These are phyloP conservation scores for Penicillium sp. DNA, from an alignment of 2,329 filamentous ascomycete genomes.

Conservation along the genomic window DNA sequence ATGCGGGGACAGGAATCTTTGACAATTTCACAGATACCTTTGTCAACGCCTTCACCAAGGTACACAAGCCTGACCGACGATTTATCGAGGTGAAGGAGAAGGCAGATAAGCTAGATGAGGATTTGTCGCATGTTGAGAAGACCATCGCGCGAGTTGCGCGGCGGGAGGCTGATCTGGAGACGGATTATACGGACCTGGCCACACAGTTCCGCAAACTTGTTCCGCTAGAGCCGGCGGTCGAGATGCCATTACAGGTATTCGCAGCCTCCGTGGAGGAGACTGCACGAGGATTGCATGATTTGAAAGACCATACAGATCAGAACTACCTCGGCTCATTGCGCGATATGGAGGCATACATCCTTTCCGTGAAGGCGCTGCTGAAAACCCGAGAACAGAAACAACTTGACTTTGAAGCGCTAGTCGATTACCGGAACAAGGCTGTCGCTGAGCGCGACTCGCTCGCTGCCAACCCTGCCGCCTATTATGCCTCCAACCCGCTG, in stretches of 20 bases:
- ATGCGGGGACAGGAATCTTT: conserved; percentile 69
- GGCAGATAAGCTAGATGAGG: conserved; percentile 91
- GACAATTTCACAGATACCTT: conserved; percentile 96
- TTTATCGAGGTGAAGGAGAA: conserved; percentile 94
- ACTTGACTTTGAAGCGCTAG: conserved; percentile 93
- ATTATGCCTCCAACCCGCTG: conserved; percentile 57
- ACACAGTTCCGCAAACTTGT: conserved; percentile 95
- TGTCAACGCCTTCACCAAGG: conserved; percentile 95
- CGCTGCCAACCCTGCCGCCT: conserved; percentile 63
- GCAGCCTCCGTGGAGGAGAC: conserved; percentile 84
- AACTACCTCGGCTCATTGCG: conserved; percentile 90
- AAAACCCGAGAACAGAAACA: conserved; percentile 97
- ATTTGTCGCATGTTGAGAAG: conserved; percentile 90
- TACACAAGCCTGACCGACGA: conserved; percentile 90
- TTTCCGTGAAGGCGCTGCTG: conserved; percentile 82
- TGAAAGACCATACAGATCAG: conserved; percentile 91
- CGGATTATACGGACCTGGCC: conserved; percentile 85
- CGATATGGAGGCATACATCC: conserved; percentile 94
- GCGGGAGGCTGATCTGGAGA: conserved; percentile 82
- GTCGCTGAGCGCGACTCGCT: conserved; percentile 83
- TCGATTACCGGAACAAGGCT: conserved; percentile 92
- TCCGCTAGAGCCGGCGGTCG: conserved; percentile 82
- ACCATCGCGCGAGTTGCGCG: conserved; percentile 89
- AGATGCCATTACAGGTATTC: conserved; percentile 80
- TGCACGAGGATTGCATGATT: conserved; percentile 72